Evolutionary conservation across 2,329 filamentous ascomycete genomes (phyloP), one percentile per base, ranked within the genome.

Genomic region (Thielaviopsis euricoi): DNA sequence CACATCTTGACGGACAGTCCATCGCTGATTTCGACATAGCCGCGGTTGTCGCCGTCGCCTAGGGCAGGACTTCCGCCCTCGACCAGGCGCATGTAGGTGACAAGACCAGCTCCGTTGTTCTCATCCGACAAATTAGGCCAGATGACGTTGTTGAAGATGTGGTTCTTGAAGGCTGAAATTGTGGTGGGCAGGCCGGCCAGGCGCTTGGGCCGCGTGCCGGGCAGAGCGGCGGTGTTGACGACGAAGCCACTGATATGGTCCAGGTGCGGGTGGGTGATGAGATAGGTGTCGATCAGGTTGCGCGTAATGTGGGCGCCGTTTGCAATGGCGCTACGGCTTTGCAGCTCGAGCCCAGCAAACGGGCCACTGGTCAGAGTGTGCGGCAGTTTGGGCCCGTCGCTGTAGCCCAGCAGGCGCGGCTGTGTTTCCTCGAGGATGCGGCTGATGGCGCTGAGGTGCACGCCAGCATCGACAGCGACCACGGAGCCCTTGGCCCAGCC

Each of bases 121-220:
- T 98, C 93, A 66, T 98, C 91, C 0, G 89, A 94, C 46, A 98
- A 73, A 64, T 98, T 98, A 0, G 93, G 93, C 93, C 93, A 98
- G 57, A 97, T 95, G 59, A 95, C 75, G 66, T 96, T 94, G 71
- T 98, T 98, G 74, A 98, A 98, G 60, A 98, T 88, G 70, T 98
- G 90, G 0, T 77, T 82, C 68, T 95, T 97, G 70, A 98, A 84
- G 0, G 91, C 90, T 52, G 88, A 79, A 55, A 98, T 90, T n/a
- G 91, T 95, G 26, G 82, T 85, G 0, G 90, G 89, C 3, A 97
- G 73, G 0, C 87, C 91, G 1, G 91, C 89, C 15, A 98, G 75
- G 23, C 86, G 82, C 70, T 97, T 98, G 0, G 89, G 88, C 26
- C 84, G 81, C 1, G 85, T 81, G 29, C 86, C 87, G 29, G 88